These are phyloP conservation scores for Penicillium parvum DNA, from an alignment of 495 filamentous ascomycete species.

Conservation along the genomic window DNA sequence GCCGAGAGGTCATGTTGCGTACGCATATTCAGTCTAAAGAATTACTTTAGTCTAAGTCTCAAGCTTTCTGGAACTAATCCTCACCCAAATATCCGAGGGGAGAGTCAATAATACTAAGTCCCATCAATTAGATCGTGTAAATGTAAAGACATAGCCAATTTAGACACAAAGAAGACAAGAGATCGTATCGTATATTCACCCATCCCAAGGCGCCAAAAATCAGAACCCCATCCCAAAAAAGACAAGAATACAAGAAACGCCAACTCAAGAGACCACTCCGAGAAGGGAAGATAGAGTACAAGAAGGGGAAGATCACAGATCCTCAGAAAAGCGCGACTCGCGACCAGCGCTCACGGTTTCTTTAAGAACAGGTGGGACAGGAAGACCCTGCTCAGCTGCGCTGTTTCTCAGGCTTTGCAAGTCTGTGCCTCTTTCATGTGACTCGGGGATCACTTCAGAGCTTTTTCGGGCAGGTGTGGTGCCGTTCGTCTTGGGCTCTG, in stretches of 20 bases:
- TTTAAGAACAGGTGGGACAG: conserved; percentile 33
- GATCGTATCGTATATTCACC: background rate
- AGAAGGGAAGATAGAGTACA: conserved; percentile 9
- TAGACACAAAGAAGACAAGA: background rate
- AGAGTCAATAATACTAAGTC: too few species aligned
- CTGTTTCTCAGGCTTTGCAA: conserved; percentile 43
- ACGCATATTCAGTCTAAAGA: too few species aligned
- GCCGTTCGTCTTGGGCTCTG: conserved; percentile 24
- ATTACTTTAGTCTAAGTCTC: too few species aligned
- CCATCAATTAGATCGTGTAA: too few species aligned
- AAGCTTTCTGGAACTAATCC: too few species aligned
- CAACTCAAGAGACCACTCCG: background rate
- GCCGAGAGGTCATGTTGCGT: too few species aligned
- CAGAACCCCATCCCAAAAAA: background rate
- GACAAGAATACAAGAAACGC: background rate
- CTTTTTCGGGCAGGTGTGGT: conserved; percentile 18
- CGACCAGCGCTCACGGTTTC: conserved; percentile 37
- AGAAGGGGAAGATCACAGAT: conserved; percentile 29
- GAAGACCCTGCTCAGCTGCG: conserved; percentile 44
- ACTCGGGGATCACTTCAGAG: conserved; percentile 47
- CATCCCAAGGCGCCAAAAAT: background rate
- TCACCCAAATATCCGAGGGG: too few species aligned
- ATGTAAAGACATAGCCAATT: too few species aligned
- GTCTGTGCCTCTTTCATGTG: conserved; percentile 31
- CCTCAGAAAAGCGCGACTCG: conserved; percentile 49